These are phyloP conservation scores for Penicillium pancosmium DNA, from an alignment of 495 filamentous ascomycete genomes.

Conservation along the genomic window DNA sequence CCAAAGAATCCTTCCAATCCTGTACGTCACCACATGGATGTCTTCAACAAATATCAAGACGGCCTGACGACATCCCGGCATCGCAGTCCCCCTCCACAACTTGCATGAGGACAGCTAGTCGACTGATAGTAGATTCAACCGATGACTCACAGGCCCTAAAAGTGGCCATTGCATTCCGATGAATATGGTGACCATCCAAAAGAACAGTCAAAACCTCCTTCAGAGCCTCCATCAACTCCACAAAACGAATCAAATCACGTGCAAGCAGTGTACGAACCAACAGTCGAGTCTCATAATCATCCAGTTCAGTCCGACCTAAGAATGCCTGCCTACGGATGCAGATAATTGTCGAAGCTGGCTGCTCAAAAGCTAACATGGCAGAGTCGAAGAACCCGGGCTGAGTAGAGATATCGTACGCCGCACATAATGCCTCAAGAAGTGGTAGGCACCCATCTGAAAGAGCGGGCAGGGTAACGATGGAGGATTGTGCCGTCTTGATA, in stretches of 20 bases:
- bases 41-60: no score
- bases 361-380: constrained; percentile 26
- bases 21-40: no score
- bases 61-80: neutral
- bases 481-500: constrained; percentile 21
- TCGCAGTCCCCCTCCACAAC: constrained; percentile 26
- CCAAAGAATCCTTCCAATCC: no score
- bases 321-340: constrained; percentile 36
- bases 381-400: constrained; percentile 31
- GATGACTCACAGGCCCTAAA: constrained; percentile 29
- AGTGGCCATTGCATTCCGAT: constrained; percentile 16
- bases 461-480: constrained; percentile 26
- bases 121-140: constrained; percentile 26
- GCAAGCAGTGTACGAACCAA: constrained; percentile 32
- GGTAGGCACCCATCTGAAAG: constrained; percentile 33
- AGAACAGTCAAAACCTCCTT: constrained; percentile 20
- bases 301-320: constrained; percentile 35
- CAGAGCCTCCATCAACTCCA: constrained; percentile 28
- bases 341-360: constrained; percentile 27
- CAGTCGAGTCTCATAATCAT: constrained; percentile 31
- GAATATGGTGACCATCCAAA: constrained; percentile 16
- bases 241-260: constrained; percentile 28
- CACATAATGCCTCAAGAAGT: constrained; percentile 35
- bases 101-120: constrained; percentile 31
- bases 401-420: constrained; percentile 33